Conservation (phyloP, 2,329 filamentous ascomycete species). For the Cladosporium sp. region DNA sequence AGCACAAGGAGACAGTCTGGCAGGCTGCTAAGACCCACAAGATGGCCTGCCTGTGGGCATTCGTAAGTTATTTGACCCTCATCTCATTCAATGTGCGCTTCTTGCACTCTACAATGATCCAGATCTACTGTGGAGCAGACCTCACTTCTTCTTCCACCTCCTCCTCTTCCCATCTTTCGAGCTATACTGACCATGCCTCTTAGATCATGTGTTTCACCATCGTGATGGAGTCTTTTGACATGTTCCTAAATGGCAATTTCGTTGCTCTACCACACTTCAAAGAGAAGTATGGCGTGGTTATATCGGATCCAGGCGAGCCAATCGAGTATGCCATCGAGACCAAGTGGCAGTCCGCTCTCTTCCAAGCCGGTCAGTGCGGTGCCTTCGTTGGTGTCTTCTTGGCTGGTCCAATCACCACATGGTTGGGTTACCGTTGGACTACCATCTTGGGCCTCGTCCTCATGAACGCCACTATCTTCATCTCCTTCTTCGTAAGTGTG, state of each 20-base stretch:
- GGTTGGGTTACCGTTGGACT: conserved; percentile 55
- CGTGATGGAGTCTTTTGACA: conserved; percentile 59
- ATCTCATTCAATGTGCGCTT: too few relatives aligned
- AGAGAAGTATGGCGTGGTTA: conserved; percentile 42
- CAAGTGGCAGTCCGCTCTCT: conserved; percentile 54
- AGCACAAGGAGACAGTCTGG: conserved; percentile 44
- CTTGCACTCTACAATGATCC: too few relatives aligned
- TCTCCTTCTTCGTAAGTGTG: conserved; percentile 51
- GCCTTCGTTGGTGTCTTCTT: conserved; percentile 55
- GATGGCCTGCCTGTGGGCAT: conserved; percentile 48
- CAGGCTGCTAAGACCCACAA: conserved; percentile 47
- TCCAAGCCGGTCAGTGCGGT: conserved; percentile 51
- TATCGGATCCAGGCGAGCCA: conserved; percentile 1
- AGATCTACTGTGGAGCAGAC: too few relatives aligned
- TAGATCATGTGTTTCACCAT: conserved; percentile 46
- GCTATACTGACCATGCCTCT: neutral
- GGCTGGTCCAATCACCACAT: conserved; percentile 54
- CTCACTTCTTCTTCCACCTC: too few relatives aligned
- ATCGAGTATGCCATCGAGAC: conserved; percentile 41
- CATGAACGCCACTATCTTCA: conserved; percentile 54
- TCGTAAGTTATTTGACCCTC: conserved; percentile 33
- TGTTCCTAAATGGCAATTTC: conserved; percentile 57
- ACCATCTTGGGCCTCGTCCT: conserved; percentile 50
- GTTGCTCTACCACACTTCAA: conserved; percentile 47
- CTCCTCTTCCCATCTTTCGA: too few relatives aligned